These are phyloP conservation scores for Talaromyces verruculosus DNA, from an alignment of 2,329 filamentous ascomycete species.

Conservation along the genomic window DNA sequence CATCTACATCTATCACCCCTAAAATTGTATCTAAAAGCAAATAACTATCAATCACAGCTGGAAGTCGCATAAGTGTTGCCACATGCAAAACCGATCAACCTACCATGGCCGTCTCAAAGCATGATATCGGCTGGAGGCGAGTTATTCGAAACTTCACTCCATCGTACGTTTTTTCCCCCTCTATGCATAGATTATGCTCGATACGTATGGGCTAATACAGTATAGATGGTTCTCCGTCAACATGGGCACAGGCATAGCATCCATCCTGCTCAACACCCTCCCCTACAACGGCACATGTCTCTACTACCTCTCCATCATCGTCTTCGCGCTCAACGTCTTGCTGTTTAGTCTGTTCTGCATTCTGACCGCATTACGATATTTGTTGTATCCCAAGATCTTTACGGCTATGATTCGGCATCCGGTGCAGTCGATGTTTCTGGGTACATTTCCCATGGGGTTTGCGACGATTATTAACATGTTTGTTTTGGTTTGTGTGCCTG, in stretches of 20 bases:
- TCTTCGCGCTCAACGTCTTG: conserved; percentile 40
- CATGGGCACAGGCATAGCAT: conserved; percentile 47
- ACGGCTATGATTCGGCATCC: conserved; percentile 65
- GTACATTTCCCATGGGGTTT: conserved; percentile 67
- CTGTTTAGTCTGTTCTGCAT: conserved; percentile 38
- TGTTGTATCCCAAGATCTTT: conserved; percentile 66
- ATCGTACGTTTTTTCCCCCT: conserved; percentile 38
- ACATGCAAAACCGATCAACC: background rate
- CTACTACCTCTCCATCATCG: conserved; percentile 40
- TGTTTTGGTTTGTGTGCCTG: conserved; percentile 58
- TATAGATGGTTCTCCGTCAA: conserved; percentile 45
- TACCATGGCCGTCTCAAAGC: background rate
- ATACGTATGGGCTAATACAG: background rate
- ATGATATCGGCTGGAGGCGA: conserved; percentile 9
- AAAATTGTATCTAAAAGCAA: background rate
- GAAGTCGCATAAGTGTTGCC: background rate
- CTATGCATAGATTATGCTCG: background rate
- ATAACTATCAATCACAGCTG: background rate
- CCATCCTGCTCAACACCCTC: conserved; percentile 38
- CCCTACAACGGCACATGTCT: conserved; percentile 43
- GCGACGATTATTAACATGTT: conserved; percentile 68
- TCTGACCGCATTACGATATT: conserved; percentile 61
- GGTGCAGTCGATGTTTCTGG: conserved; percentile 67
- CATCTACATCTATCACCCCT: background rate
- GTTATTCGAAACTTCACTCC: conserved; percentile 38